Percentiles rank a stretch among this genome's conserved stretches.
Conservation (phyloP, 805 yeast species). For the Ogataea siamensis region DNA sequence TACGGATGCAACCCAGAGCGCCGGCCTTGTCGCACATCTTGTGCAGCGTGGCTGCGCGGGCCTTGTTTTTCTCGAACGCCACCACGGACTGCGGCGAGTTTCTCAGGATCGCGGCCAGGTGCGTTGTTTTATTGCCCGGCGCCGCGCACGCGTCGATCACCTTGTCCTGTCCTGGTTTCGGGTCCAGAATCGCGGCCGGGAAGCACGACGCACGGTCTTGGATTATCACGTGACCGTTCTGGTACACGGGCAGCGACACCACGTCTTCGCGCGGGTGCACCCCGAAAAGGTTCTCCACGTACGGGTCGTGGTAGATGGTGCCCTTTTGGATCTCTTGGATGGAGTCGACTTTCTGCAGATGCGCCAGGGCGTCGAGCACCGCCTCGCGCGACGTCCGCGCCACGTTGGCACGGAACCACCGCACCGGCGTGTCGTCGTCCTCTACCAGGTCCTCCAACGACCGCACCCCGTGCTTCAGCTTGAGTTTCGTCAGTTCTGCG, state of each 20-base stretch:
- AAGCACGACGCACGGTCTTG: constrained; percentile 98
- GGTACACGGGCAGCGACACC: constrained; percentile 65
- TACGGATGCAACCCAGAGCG: constrained; percentile 42
- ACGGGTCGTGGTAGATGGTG: constrained; percentile 66
- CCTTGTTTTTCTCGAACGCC: constrained; percentile 86
- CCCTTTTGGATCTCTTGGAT: constrained; percentile 48
- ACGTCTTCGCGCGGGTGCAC: constrained; percentile 73
- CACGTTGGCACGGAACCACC: constrained; percentile 79
- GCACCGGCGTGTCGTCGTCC: constrained; percentile 64
- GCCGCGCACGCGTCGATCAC: constrained; percentile 96
- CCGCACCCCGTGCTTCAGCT: constrained; percentile 66
- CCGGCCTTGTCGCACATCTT: constrained; percentile 83
- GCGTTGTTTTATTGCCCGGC: constrained; percentile 98
- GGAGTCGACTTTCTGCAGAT: constrained; percentile 45
- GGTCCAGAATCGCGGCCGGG: constrained; percentile 81
- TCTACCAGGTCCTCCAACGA: constrained; percentile 51
- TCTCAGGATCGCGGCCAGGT: constrained; percentile 65
- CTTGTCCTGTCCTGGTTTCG: constrained; percentile 49
- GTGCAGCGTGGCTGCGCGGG: constrained; percentile 64
- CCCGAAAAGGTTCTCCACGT: constrained; percentile 76
- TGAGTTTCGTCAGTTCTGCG: constrained; percentile 78
- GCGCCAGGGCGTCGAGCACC: constrained; percentile 40
- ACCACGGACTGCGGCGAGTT: constrained; percentile 46
- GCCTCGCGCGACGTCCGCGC: constrained; percentile 45
- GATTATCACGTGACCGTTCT: constrained; percentile 75